Base-by-base conservation (phyloP, 1,139 yeast species). In the Tardiomyces depauwii region DNA sequence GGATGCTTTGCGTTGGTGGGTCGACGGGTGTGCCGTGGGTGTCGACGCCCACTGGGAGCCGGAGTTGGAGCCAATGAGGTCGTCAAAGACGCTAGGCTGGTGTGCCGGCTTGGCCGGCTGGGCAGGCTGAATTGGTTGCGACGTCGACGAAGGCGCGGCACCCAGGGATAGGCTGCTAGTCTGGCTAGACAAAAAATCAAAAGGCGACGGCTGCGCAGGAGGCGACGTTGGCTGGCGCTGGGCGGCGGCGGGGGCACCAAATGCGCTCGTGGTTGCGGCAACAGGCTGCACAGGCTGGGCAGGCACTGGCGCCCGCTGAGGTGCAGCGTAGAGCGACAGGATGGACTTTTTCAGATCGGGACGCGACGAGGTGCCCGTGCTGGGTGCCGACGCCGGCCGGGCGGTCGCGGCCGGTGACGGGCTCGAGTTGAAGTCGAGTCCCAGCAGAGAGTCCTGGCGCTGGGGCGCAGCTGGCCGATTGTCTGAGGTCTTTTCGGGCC, bases 321-420 rank as follows among this genome's bases (percentile, higher is more conserved):
- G 47, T 2, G 85, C 75, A 1, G 96, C 82, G 62, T 91, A 91
- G 49, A 91, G 73, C 18, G 96, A 87, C 50, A 91, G 68, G 51
- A 91, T 91, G 1, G 96, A 85, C 65, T 86, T 86, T 61, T 91
- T 91, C 62, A 91, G 73, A 59, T 89, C 96, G n/a, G 83, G 81
- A 50, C 85, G 68, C 18, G 70, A 30, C 36, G 16, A 30, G 36
- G n/a, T 5, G 36, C 36, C 36, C 10, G 25, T 7, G 10, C 11
- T 30, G 36, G 36, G 52, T 12, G 58, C 52, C 16, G 61, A 50
- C 9, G 53, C 42, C 23, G 55, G 47, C 11, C 61, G 47, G 28
- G 53, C 42, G 23, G 52, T 40, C n/a, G 55, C 42, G 18, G 52
- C 46, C 18, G 61, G 45, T 2, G 55, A 48, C 5, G 55, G 46